Conservation (phyloP, 1,284 basidiomycete species). For the Naganishia sp. region DNA sequence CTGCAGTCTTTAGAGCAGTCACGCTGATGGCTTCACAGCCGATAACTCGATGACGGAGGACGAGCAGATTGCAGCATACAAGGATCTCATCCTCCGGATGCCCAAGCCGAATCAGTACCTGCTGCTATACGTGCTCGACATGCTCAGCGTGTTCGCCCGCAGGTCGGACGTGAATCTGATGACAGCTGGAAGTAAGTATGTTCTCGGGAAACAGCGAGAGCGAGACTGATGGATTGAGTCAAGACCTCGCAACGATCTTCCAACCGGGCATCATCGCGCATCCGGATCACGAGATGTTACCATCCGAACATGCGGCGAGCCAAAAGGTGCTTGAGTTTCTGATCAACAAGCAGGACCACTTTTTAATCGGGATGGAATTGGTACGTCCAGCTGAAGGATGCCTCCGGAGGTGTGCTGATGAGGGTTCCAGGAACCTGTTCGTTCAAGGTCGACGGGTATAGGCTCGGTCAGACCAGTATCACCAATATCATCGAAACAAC, state of each 20-base stretch:
- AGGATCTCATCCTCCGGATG: conserved; percentile 77
- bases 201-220: not conserved
- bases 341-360: conserved; percentile 61
- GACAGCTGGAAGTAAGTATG: conserved; percentile 80
- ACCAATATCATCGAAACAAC: conserved; percentile 1
- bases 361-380: conserved; percentile 49
- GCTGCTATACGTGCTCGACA: conserved; percentile 91
- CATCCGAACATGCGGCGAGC: conserved; percentile 78
- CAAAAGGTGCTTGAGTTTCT: conserved; percentile 92
- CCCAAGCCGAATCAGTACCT: conserved; percentile 89
- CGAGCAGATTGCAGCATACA: conserved; percentile 69
- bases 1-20: not conserved
- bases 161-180: conserved; percentile 91
- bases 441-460: conserved; percentile 22
- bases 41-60: conserved; percentile 65
- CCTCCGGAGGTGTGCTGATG: not conserved
- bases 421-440: conserved; percentile 9
- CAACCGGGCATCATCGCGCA: conserved; percentile 88
- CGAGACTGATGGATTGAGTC: conserved; percentile 4
- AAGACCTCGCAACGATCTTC: conserved; percentile 92
- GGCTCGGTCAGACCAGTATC: conserved; percentile 11
- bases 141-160: conserved; percentile 89
- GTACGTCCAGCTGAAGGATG: conserved; percentile 36
- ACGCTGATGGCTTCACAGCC: conserved; percentile 54
- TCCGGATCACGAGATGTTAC: conserved; percentile 77